Evolutionary conservation across 2,329 filamentous ascomycete genomes (phyloP).

Genomic region (Orbilia blumenaviensis): DNA sequence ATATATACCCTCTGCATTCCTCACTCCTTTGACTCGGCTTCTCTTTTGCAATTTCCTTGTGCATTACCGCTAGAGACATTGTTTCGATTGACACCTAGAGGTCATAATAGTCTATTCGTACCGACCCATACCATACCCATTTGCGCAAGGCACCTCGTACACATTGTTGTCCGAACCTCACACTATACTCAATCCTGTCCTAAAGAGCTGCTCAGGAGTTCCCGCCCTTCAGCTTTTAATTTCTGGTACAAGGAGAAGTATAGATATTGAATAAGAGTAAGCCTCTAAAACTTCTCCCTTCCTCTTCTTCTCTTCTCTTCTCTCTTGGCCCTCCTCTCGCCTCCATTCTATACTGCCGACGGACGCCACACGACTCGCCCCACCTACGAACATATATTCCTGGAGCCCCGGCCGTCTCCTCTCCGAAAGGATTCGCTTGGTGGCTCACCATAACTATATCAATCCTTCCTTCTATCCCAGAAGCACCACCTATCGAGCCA

Average conservation of each 20-base stretch:
- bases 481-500: slow-evolving; percentile 8
- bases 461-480: neutral
- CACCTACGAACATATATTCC: slow-evolving; percentile 28
- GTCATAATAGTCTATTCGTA: slow-evolving; percentile 49
- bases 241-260: slow-evolving; percentile 33
- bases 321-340: slow-evolving; percentile 28
- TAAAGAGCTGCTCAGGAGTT: slow-evolving; percentile 25
- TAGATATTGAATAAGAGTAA: slow-evolving; percentile 51
- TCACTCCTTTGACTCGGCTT: slow-evolving; percentile 9
- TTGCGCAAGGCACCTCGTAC: slow-evolving; percentile 38
- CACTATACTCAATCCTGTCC: slow-evolving; percentile 50
- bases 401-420: slow-evolving; percentile 27
- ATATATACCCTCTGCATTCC: slow-evolving; percentile 50
- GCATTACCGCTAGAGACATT: slow-evolving; percentile 23
- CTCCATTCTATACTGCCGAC: slow-evolving; percentile 24
- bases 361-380: slow-evolving; percentile 16
- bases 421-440: slow-evolving; percentile 27
- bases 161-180: slow-evolving; percentile 24
- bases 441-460: slow-evolving; percentile 1
- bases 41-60: slow-evolving; percentile 19
- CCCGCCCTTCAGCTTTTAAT: slow-evolving; percentile 26
- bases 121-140: slow-evolving; percentile 49
- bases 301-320: slow-evolving; percentile 34
- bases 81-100: slow-evolving; percentile 26
- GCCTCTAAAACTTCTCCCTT: slow-evolving; percentile 32